Percentiles rank a stretch among this genome's conserved stretches.
phyloP scores from a whole-genome alignment of 2,329 filamentous ascomycete genomes.

The Passalora sequoiae region DNA sequence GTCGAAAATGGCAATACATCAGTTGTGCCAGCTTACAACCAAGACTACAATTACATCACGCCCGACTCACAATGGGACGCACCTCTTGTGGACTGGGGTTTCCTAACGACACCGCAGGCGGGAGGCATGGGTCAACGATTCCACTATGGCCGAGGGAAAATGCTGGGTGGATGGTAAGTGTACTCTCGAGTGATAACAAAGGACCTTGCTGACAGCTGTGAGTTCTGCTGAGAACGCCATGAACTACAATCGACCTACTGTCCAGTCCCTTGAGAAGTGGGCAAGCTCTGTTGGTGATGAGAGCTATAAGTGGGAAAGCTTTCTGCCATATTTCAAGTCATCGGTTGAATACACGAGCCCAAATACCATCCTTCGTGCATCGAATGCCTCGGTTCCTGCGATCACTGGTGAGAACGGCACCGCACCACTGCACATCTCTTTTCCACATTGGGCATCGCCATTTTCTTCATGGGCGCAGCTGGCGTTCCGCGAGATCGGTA shows the following conservation, averaged over 20 bases:
- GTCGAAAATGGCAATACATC: slow-evolving; percentile 20
- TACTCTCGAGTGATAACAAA: not conserved
- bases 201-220: slow-evolving; percentile 2
- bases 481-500: not conserved
- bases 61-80: slow-evolving; percentile 6
- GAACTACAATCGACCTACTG: slow-evolving; percentile 30
- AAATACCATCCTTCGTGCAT: not conserved
- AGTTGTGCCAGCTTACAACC: slow-evolving; percentile 20
- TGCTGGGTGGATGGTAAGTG: slow-evolving; percentile 19
- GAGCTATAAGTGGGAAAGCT: slow-evolving; percentile 27
- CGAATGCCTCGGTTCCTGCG: slow-evolving; percentile 4
- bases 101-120: slow-evolving; percentile 7
- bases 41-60: slow-evolving; percentile 6
- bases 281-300: slow-evolving; percentile 31
- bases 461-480: not conserved
- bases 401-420: not conserved
- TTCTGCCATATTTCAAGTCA: not conserved
- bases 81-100: slow-evolving; percentile 17
- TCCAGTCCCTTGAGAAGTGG: slow-evolving; percentile 24
- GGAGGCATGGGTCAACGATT: not conserved
- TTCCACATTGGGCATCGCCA: slow-evolving; percentile 1
- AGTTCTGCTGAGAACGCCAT: slow-evolving; percentile 26
- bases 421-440: slow-evolving; percentile 3
- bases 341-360: slow-evolving; percentile 4
- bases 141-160: slow-evolving; percentile 27